phyloP scores from a whole-genome alignment of 1,284 basidiomycete genomes.

The Cryptococcus wingfieldii region DNA sequence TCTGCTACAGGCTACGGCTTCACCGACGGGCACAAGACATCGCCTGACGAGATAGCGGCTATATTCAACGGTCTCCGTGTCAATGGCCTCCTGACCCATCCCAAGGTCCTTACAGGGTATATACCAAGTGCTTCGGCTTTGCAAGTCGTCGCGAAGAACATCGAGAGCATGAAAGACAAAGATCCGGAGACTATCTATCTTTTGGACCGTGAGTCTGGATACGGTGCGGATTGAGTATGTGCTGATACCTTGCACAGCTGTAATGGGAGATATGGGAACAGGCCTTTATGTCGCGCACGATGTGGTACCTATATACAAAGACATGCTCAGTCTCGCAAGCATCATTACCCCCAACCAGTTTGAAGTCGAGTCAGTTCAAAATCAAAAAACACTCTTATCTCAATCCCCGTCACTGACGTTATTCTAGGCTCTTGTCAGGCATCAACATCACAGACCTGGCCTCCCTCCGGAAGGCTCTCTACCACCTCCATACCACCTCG shows the following conservation, averaged over 20 bases:
- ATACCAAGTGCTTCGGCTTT: conserved; percentile 81
- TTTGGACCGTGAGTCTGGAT: conserved; percentile 69
- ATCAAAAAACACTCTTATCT: neutral
- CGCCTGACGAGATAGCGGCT: conserved; percentile 60
- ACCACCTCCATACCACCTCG: conserved; percentile 68
- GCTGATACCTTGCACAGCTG: conserved; percentile 53
- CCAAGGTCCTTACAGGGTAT: conserved; percentile 78
- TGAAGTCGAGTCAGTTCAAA: conserved; percentile 76
- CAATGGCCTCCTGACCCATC: conserved; percentile 63
- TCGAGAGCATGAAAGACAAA: conserved; percentile 45
- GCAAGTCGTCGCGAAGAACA: conserved; percentile 61
- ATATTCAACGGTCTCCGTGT: conserved; percentile 66
- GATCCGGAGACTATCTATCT: conserved; percentile 70
- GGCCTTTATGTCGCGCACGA: conserved; percentile 79
- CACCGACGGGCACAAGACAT: conserved; percentile 68
- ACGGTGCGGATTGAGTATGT: neutral
- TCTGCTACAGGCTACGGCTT: conserved; percentile 66
- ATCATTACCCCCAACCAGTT: conserved; percentile 98
- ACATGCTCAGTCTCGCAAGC: conserved; percentile 71
- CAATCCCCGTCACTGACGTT: neutral
- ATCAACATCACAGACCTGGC: conserved; percentile 61
- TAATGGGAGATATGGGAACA: conserved; percentile 81
- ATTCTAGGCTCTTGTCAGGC: conserved; percentile 65
- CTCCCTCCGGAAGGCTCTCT: conserved; percentile 66
- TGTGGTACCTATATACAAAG: conserved; percentile 82